Conservation (phyloP, 768 basidiomycete genomes). For the Suillus americanus region DNA sequence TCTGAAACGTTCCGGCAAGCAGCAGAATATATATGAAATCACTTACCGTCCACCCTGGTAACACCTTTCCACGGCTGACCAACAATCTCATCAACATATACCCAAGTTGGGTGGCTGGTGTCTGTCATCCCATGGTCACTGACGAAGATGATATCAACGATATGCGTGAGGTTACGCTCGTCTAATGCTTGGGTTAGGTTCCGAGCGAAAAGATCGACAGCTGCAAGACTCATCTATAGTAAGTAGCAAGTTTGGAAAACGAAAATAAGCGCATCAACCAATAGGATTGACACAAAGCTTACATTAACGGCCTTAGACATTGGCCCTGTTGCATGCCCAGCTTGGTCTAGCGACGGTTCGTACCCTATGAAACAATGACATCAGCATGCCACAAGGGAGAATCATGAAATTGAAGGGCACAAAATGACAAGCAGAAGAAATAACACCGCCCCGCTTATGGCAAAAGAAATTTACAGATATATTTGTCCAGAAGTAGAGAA, state of each 20-base stretch:
- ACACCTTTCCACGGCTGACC: slow-evolving; percentile 65
- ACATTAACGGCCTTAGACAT: slow-evolving; percentile 72
- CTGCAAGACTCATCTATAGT: slow-evolving; percentile 55
- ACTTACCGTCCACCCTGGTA: slow-evolving; percentile 27
- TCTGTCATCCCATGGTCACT: slow-evolving; percentile 93
- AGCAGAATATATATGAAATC: not conserved
- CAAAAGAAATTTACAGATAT: slow-evolving; percentile 2
- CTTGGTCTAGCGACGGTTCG: slow-evolving; percentile 85
- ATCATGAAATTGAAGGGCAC: slow-evolving; percentile 3
- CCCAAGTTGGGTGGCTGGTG: slow-evolving; percentile 71
- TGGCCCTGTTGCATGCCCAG: slow-evolving; percentile 73
- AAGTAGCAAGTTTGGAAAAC: not conserved
- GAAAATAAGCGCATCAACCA: not conserved
- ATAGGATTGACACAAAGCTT: slow-evolving; percentile 21
- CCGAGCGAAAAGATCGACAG: slow-evolving; percentile 75
- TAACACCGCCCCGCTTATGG: not conserved
- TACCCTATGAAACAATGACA: slow-evolving; percentile 49
- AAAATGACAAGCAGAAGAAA: slow-evolving; percentile 1
- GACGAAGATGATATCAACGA: slow-evolving; percentile 88
- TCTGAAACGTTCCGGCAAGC: slow-evolving; percentile 14
- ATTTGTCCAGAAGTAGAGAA: not conserved
- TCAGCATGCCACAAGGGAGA: not conserved
- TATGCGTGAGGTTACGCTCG: slow-evolving; percentile 73
- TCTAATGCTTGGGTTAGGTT: slow-evolving; percentile 63
- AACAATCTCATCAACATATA: slow-evolving; percentile 78